Base-by-base conservation (phyloP, 2,329 filamentous ascomycete species). In the Mycogone perniciosa region DNA sequence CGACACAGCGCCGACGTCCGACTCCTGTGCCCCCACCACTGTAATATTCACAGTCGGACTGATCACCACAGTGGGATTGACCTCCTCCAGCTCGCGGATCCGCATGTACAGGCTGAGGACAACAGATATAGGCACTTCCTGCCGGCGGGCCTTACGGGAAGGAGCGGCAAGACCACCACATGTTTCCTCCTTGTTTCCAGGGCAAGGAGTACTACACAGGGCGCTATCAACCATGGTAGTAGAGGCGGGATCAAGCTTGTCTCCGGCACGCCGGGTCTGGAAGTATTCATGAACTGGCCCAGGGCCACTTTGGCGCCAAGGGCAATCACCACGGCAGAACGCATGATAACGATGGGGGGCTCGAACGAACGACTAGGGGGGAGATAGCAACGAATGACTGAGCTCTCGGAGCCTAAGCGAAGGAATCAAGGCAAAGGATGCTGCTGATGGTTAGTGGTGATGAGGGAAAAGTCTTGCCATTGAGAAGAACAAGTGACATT, bases 281-380 rank as follows among this genome's bases (percentile, higher is more conserved):
- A 39, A 29, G 37, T 4, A 44, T 51, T 46, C 2, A n/a, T 31
- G 31, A 30, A 51, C 11, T 56, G 55, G 46, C 65, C 66, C 44
- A 60, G 46, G 50, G 56, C 64, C 53, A 64, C 40, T 38, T 64
- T 61, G 60, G 61, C 60, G 58, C 63, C 65, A 7, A 67, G 53
- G 56, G 62, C 61, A 45, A 64, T 48, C 38, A 67, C 41, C 48
- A 58, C 44, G 44, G 63, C 56, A 56, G 57, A 65, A 57, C 62
- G 65, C 66, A 68, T 68, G 30, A 54, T 62, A 57, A n/a, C 26
- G 30, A 26, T 54, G 42, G 41, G 53, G 26, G 31, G 13, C n/a
- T 48, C 43, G 49, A 63, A 56, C 55, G 57, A 62, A 57, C 60
- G 62, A 62, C 54, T 59, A 20, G 49, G 54, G 20, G 45, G 45